Base-by-base conservation (phyloP, 495 filamentous ascomycete species). In the Annulohypoxylon stygium region DNA sequence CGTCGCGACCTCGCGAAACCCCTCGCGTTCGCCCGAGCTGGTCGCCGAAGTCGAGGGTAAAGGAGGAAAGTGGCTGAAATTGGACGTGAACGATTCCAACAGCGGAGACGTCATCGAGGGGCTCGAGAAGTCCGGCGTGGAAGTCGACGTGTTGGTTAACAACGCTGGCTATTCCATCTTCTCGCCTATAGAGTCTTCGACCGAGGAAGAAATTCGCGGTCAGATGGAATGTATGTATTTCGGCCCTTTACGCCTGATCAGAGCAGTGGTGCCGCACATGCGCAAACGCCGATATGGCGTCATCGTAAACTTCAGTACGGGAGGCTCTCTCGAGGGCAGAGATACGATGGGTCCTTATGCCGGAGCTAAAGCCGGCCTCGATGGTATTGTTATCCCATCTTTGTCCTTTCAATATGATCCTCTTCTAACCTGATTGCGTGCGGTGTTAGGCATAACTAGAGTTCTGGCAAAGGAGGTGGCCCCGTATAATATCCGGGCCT, bases 121-220 rank as follows among this genome's bases (percentile, higher is more conserved):
- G 14, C 70, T 78, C 14, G 70, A 70, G 39, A 62, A 30, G 23
- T 51, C 67, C 3, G 79, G 79, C 10, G 70, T 74, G 0, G 72
- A 80, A 5, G 81, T 90, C 41, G 88, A 91, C 59, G 82, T 90
- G 0, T 75, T 91, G 16, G 84, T 90, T 18, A 89, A 89, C 70
- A 91, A 90, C 63, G 87, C 88, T 1, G 89, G 88, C 1, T 85
- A 80, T 45, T 80, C 82, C 3, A 81, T 82, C 26, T 79, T 79
- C 11, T 76, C 77, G 2, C 75, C 78, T 3, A 78, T 82, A 6
- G 81, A 85, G 69, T 61, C 55, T 20, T 76, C 75, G 7, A 74
- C 76, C 4, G 79, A 81, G 12, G 70, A 81, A 9, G 84, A 88
- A 65, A 53, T 82, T 41, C 81, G 82, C 3, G 75, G 41, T 0